Evolutionary conservation across 164 flowering plant genomes (phyloP), one percentile per base, ranked within the genome.

Genomic region (Echeveria elegans): DNA sequence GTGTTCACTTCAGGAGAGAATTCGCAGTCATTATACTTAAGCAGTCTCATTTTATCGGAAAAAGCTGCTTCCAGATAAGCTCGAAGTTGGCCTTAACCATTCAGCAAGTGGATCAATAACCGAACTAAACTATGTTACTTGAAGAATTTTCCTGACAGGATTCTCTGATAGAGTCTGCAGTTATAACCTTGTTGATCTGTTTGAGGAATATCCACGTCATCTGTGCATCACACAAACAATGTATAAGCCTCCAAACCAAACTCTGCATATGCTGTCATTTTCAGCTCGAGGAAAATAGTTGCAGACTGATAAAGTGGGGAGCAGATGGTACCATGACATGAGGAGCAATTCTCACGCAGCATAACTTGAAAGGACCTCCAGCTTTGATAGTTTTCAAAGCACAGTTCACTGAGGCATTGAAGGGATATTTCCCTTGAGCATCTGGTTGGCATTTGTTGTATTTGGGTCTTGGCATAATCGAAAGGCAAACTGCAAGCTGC

Each of bases 401-500:
- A 73, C 98, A 93, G 71, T 93, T 97, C 67, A 93, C 28, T 61
- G 98, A 82, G 63, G 97, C 97, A 4, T 82, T 80, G 77, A 90
- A 90, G 1, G 98, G 98, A 50, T 74, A 83, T 72, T 84, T 88
- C 65, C 97, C 98, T 45, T 70, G 70, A 45, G 96, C 96, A 84
- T 93, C 97, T 0, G 97, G 96, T 76, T n/a, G 89, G 97, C 97
- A 93, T 93, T 73, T 90, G 90, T 79, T 90, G 97, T 69, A 90
- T 88, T 70, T 89, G 96, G 65, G 98, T 93, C 72, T 93, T 93
- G 24, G 90, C 96, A 63, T 85, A 91, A 73, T 94, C 98, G 77
- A 93, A 89, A 1, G 98, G 98, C 61, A 89, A 77, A 85, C 96
- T 90, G 80, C 92, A 88, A 43, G 96, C 97, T n/a, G 98, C 61